Conservation (phyloP, 2,329 filamentous ascomycete genomes). For the Aspergillus candidus region DNA sequence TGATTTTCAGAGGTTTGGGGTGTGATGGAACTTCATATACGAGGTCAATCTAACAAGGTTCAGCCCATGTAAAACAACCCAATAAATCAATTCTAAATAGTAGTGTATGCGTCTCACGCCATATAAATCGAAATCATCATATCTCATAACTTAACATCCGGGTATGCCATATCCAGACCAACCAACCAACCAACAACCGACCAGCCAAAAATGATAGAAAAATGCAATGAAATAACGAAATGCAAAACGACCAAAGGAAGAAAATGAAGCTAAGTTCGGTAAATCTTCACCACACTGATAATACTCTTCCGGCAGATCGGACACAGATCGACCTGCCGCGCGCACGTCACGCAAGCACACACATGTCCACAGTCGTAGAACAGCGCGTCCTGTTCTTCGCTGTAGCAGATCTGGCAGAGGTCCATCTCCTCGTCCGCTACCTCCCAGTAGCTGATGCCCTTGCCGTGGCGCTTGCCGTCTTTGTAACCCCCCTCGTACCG, state of each 20-base stretch:
- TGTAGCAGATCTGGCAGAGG: constrained; percentile 57
- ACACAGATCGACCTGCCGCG: constrained; percentile 53
- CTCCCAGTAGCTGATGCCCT: constrained; percentile 58
- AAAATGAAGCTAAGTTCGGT: constrained; percentile 29
- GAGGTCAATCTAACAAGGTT: too few species aligned
- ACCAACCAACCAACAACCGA: too few species aligned
- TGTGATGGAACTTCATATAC: too few species aligned
- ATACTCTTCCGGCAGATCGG: constrained; percentile 57
- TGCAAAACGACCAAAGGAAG: background rate
- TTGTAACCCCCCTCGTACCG: constrained; percentile 57
- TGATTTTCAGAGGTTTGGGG: too few species aligned
- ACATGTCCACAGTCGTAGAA: constrained; percentile 61
- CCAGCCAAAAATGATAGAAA: too few species aligned
- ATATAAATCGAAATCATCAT: background rate
- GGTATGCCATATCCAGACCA: constrained; percentile 14
- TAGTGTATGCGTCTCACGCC: too few species aligned
- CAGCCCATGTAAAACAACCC: too few species aligned
- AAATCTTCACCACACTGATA: constrained; percentile 54
- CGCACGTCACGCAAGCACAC: constrained; percentile 55
- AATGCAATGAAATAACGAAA: constrained; percentile 2
- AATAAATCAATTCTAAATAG: too few species aligned
- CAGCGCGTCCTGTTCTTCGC: constrained; percentile 53
- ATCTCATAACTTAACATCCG: constrained; percentile 5
- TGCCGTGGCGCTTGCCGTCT: constrained; percentile 55
- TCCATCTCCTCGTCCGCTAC: constrained; percentile 56